Base-by-base conservation (phyloP, 768 basidiomycete species). In the Leccinum imitatum region DNA sequence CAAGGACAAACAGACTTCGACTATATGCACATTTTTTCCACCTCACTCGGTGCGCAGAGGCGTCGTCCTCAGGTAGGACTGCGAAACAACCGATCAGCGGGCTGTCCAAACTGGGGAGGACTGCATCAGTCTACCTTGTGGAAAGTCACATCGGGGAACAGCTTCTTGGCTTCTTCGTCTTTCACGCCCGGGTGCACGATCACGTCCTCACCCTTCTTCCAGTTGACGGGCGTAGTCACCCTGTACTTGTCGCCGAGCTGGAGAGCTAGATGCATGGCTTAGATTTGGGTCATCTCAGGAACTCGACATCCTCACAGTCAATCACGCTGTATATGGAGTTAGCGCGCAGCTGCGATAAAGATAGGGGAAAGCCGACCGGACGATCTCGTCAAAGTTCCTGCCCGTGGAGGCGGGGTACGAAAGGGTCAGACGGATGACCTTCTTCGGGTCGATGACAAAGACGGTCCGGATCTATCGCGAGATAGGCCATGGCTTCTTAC, bases 401-500 rank as follows among this genome's bases (percentile, higher is more conserved):
- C 96, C 97, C 67, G 95, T 95, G 13, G 93, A 89, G 53, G 96
- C 95, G 59, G 97, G 97, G 80, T 98, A 98, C 27, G 93, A 79
- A 65, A 99, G 68, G 15, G 86, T 91, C 68, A 97, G 78, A 62
- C 96, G 91, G 72, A 99, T 97, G 68, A 86, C 82, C 79, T 97
- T 94, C 79, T 93, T 93, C 50, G 97, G 95, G 78, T 99, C 97
- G 69, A 99, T 93, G 65, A 99, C 79, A 76, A 96, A 99, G 61
- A 99, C 97, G 8, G 94, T 97, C 61, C 97, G 90, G 76, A 99
- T 86, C 89, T 92, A 58, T 15, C 13, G 17, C 25, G 54, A 57
- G 50, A 48, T 63, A 39, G 59, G 54, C 14, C 19, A 6, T 46
- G 30, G 30, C 14, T 10, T 41, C 41, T 27, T 46, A 39, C 25